Base-by-base conservation (phyloP, 2,329 filamentous ascomycete species). In the Simplicillium aogashimaense region DNA sequence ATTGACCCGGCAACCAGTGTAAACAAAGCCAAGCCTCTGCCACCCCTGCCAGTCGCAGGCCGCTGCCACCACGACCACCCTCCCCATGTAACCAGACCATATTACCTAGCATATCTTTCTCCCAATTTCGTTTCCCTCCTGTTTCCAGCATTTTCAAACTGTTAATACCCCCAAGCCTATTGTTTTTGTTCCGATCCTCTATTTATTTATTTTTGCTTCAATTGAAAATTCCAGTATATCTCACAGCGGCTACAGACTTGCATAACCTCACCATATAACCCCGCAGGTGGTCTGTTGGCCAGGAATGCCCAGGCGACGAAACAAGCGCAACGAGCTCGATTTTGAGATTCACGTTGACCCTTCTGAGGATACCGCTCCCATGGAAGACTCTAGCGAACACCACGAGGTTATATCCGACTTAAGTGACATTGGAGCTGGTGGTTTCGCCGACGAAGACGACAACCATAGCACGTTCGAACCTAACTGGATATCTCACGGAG, bases 261-360 rank as follows among this genome's bases (percentile, higher is more conserved):
- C 20, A 25, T 5, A 25, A 5, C 20, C 9, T 9, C 5, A 25
- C 20, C 9, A 25, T 25, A 25, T n/a, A n/a, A n/a, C 20, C 20
- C 20, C 20, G 20, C 20, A 25, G 20, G 20, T 9, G 20, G 20
- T 16, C 35, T 42, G 38, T 47, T 47, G 20, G 20, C 20, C 20
- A 25, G 20, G 46, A 41, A 56, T 57, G 52, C 48, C 53, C 51
- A 44, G 36, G 35, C 52, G 56, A 46, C 51, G 51, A 32, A 51
- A 49, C 14, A 52, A 47, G 45, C 49, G 45, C 37, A 48, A 53
- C 41, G 60, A 67, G 44, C 48, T 59, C 47, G 61, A 71, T 47
- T 70, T 73, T 45, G 54, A 68, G 8, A 72, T 68, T 47, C 65
- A 67, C 58, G 58, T 69, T 50, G 69, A 74, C 50, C 53, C 54